These are phyloP conservation scores for Sphagnurus paluster DNA, from an alignment of 1,284 basidiomycete genomes.

Conservation along the genomic window DNA sequence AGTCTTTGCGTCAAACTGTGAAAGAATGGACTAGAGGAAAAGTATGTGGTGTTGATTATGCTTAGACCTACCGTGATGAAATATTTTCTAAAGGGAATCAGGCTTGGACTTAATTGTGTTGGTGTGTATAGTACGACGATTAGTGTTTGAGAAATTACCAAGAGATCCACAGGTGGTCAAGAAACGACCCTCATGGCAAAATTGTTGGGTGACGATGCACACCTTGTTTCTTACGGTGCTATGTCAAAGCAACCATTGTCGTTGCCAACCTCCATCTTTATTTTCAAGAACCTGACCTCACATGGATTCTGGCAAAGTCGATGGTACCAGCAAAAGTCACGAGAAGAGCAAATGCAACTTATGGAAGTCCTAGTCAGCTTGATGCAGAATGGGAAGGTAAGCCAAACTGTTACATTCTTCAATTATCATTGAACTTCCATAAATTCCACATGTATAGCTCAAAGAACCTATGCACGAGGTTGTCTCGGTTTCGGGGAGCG, in stretches of 20 bases:
- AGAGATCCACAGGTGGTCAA: slow-evolving; percentile 50
- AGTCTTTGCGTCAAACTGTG: slow-evolving; percentile 47
- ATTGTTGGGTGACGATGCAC: slow-evolving; percentile 62
- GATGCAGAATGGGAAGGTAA: slow-evolving; percentile 57
- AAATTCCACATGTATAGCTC: slow-evolving; percentile 46
- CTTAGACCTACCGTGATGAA: not conserved
- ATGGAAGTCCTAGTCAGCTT: slow-evolving; percentile 52
- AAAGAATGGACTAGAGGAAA: slow-evolving; percentile 62
- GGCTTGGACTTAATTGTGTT: slow-evolving; percentile 79
- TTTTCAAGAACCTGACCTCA: slow-evolving; percentile 75
- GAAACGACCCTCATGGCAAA: slow-evolving; percentile 69
- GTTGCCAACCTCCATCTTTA: slow-evolving; percentile 77
- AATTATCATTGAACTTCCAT: slow-evolving; percentile 7
- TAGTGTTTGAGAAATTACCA: not conserved
- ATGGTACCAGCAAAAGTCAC: slow-evolving; percentile 60
- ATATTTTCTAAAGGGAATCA: slow-evolving; percentile 43
- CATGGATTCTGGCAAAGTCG: slow-evolving; percentile 78
- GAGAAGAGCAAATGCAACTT: slow-evolving; percentile 44
- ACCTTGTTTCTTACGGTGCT: slow-evolving; percentile 83
- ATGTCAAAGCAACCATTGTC: slow-evolving; percentile 84
- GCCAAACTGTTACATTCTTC: slow-evolving; percentile 7
- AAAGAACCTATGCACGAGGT: slow-evolving; percentile 68
- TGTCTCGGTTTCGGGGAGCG: slow-evolving; percentile 46
- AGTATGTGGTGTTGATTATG: slow-evolving; percentile 29
- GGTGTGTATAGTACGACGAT: slow-evolving; percentile 27